These are phyloP conservation scores for Hygrophorus pudorinus DNA, from an alignment of 768 basidiomycete species.

Conservation along the genomic window DNA sequence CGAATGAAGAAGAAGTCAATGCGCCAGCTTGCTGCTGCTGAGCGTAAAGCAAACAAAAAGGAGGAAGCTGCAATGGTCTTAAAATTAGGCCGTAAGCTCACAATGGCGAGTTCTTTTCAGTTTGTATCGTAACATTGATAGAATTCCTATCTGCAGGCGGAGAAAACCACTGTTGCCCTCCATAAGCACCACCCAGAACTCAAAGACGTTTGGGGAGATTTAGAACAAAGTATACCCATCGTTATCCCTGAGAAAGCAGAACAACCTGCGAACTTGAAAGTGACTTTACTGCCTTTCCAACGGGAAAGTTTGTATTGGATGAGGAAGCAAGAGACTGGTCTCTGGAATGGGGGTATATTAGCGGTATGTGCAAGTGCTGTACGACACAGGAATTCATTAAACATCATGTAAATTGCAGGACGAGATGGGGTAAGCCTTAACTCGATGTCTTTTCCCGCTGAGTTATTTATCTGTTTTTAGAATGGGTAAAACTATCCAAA, in stretches of 20 bases:
- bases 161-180: slow-evolving; percentile 56
- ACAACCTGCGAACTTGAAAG: slow-evolving; percentile 78
- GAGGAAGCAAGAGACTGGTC: slow-evolving; percentile 79
- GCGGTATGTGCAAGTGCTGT: slow-evolving; percentile 43
- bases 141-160: slow-evolving; percentile 39
- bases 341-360: slow-evolving; percentile 88
- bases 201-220: slow-evolving; percentile 77
- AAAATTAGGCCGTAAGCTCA: slow-evolving; percentile 66
- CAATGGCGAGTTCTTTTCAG: slow-evolving; percentile 38
- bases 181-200: slow-evolving; percentile 73
- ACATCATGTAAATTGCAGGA: slow-evolving; percentile 36
- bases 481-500: slow-evolving; percentile 96
- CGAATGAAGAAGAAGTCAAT: slow-evolving; percentile 19
- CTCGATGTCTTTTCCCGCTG: not conserved
- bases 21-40: slow-evolving; percentile 15
- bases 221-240: slow-evolving; percentile 52
- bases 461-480: slow-evolving; percentile 25
- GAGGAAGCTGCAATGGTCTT: slow-evolving; percentile 42
- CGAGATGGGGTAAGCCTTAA: slow-evolving; percentile 71
- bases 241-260: slow-evolving; percentile 58
- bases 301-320: slow-evolving; percentile 94
- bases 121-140: slow-evolving; percentile 3
- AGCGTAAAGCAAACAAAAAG: slow-evolving; percentile 21
- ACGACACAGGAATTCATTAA: not conserved
- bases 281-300: slow-evolving; percentile 88